phyloP scores from a whole-genome alignment of 148 eudicot species.

The Talinum fruticosum region DNA sequence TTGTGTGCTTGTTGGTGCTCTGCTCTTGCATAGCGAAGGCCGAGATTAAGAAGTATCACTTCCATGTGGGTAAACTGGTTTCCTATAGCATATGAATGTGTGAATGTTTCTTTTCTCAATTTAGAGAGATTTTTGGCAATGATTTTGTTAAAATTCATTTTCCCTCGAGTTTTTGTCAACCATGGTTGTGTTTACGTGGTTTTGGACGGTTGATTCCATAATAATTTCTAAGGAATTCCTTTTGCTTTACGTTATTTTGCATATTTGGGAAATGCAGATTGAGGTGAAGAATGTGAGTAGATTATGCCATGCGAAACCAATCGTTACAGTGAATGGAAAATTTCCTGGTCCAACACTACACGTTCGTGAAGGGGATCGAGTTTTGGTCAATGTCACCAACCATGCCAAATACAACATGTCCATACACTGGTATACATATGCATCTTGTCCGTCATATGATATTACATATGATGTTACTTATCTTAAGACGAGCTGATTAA shows the following conservation, averaged over 20 bases:
- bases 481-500: neutral
- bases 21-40: neutral
- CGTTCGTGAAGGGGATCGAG: constrained; percentile 36
- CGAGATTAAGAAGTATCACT: constrained; percentile 7
- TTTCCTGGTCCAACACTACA: constrained; percentile 45
- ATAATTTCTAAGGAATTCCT: neutral
- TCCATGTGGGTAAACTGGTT: constrained; percentile 8
- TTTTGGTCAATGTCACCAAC: constrained; percentile 34
- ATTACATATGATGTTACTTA: neutral
- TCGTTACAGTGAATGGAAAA: constrained; percentile 36
- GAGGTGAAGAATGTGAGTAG: constrained; percentile 35
- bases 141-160: neutral
- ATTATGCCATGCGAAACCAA: constrained; percentile 37
- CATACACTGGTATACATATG: constrained; percentile 37
- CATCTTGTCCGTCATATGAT: too few species aligned
- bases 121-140: too few species aligned
- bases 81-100: too few species aligned
- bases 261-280: constrained; percentile 11
- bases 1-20: constrained; percentile 1
- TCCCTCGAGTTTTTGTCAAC: too few species aligned
- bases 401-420: constrained; percentile 37
- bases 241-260: neutral
- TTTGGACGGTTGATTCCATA: too few species aligned
- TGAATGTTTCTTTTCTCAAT: too few species aligned
- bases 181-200: too few species aligned